Evolutionary conservation across 2,329 filamentous ascomycete genomes (phyloP), one percentile per base, ranked within the genome.

Genomic region (Fusarium sp.): DNA sequence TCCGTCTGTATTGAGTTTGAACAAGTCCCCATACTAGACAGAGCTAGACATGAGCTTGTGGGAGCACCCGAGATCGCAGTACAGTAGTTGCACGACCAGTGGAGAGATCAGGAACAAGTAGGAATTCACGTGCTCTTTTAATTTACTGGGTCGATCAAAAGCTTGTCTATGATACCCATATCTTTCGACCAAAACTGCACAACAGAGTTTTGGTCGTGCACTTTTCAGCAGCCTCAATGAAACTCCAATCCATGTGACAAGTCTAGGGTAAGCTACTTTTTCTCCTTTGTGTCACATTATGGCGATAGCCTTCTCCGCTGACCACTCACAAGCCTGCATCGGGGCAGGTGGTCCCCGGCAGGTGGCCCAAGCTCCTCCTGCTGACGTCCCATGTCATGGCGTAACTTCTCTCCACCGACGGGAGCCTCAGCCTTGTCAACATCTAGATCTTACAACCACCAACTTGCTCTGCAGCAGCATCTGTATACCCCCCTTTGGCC

Each of bases 281-380:
- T 18, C 57, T 52, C 33, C 7, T 64, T 48, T 58, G 61, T 52
- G 62, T 67, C 29, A 6, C 61, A 67, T 31, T 29, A 69, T 62
- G 29, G 43, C 54, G 43, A 57, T 43, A 48, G 24, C 35, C 57
- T 68, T 59, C 13, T 11, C 48, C 27, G 43, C 45, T 60, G 69
- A 63, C 72, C 72, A 75, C 24, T 74, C 69, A 61, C 8, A 39
- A 10, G 39, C 45, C 35, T 61, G 37, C n/a, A 37, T 27, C 65
- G 20, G 14, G 4, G 62, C 72, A 74, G 72, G 72, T 75, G 72
- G 35, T 11, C 56, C 60, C 58, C 41, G 35, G 65, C 67, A 39
- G 35, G 18, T 52, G 73, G 73, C 63, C 73, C 73, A 71, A 78
- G 73, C 76, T 77, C 64, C 73, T 39, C 24, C 48, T 58, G 35